These are phyloP conservation scores for Fraxinus floribunda DNA, from an alignment of 305 asterid genomes.

Conservation along the genomic window DNA sequence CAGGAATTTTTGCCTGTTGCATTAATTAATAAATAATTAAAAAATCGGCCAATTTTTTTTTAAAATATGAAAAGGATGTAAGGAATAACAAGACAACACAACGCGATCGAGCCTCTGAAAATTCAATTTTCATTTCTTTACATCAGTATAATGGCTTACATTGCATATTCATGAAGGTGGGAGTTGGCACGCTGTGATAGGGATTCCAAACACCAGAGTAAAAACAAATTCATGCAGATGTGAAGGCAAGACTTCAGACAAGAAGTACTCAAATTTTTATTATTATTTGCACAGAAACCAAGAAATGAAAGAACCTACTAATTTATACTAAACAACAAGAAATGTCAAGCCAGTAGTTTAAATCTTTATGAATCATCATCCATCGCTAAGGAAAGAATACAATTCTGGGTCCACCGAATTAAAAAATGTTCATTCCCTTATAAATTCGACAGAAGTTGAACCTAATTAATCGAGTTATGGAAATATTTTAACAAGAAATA, in stretches of 20 bases:
- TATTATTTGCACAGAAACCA: neutral
- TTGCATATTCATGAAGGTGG: neutral
- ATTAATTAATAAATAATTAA: neutral
- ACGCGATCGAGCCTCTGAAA: neutral
- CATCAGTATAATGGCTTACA: neutral
- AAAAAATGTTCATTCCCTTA: neutral
- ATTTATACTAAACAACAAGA: neutral
- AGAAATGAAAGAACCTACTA: neutral
- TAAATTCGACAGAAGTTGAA: neutral
- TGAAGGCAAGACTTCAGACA: constrained; percentile 3
- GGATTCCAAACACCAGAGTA: neutral
- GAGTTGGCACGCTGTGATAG: neutral
- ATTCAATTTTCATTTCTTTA: neutral
- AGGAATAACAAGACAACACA: constrained; percentile 1
- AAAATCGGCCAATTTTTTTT: constrained; percentile 11
- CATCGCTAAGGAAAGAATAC: neutral
- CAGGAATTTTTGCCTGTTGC: constrained; percentile 89
- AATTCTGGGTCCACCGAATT: neutral
- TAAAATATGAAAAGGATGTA: neutral
- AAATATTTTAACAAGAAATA: constrained; percentile 7
- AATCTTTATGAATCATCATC: neutral
- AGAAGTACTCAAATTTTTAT: neutral
- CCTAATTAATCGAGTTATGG: neutral
- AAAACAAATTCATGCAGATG: neutral
- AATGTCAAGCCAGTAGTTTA: constrained; percentile 10